Base-by-base conservation (phyloP, 768 basidiomycete species). In the Pluteus cervinus region DNA sequence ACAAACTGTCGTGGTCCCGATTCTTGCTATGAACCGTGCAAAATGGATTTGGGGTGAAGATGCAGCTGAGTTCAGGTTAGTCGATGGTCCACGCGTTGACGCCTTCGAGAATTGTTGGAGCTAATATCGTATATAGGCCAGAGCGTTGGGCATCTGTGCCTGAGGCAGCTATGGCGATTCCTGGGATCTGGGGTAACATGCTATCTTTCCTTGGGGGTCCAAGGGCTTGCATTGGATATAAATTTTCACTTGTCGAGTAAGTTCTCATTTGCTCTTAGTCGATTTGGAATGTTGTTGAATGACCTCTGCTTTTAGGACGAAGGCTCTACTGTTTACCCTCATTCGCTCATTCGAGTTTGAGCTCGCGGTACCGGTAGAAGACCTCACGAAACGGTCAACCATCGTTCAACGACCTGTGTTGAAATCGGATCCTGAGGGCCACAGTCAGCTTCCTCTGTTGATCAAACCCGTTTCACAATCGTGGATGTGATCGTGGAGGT, bases 151-250 rank as follows among this genome's bases (percentile, higher is more conserved):
- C n/a, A 11, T 47, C 60, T 2, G 24, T 63, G 7, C 76, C 79
- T 0, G 65, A 69, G 14, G 60, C 58, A 1, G 68, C 61, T 1
- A 50, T n/a, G n/a, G n/a, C n/a, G n/a, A n/a, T n/a, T 15, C 82
- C 82, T 4, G 75, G 80, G 5, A 64, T 82, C 0, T 81, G 73
- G 71, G 66, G 72, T 7, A 69, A 79, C 47, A 49, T 76, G 43
- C 50, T 82, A 23, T 69, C 75, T 0, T 86, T 86, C 65, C 46
- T 79, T 2, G 77, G 76, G 22, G 82, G 82, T 5, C 75, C 78
- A 9, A 67, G 69, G 14, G 68, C 77, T 0, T 86, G 81, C 43
- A 81, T 84, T 24, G 80, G 80, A 0, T 82, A 73, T 50, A 69
- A 75, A 3, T 83, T 83, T 50, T 65, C 81, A 10, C 53, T 82